Evolutionary conservation across 352 stramenopile genomes (phyloP).

Genomic region (Phytophthora sp.): DNA sequence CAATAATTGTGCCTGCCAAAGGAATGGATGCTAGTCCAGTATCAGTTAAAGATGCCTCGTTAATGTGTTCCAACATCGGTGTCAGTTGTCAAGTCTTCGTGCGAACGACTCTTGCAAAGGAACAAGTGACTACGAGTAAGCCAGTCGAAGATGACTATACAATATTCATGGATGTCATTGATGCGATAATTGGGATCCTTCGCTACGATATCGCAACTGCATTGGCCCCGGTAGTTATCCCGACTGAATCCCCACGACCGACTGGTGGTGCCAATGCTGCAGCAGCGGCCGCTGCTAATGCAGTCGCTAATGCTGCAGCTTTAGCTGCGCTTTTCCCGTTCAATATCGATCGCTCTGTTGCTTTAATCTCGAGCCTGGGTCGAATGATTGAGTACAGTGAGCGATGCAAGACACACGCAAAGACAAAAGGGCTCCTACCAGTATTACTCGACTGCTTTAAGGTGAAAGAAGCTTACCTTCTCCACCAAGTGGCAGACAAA

Average conservation of each 20-base stretch:
- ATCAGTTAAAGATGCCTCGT: constrained; percentile 33
- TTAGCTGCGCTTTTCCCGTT: constrained; percentile 42
- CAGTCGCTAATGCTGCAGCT: constrained; percentile 28
- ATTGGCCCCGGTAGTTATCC: constrained; percentile 12
- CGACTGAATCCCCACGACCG: constrained; percentile 19
- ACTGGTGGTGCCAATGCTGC: constrained; percentile 22
- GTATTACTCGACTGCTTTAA: constrained; percentile 54
- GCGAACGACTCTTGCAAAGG: constrained; percentile 45
- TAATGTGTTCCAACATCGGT: constrained; percentile 39
- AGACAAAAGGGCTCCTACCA: constrained; percentile 40
- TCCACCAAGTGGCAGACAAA: constrained; percentile 68
- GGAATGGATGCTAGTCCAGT: constrained; percentile 38
- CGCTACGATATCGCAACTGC: constrained; percentile 44
- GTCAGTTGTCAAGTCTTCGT: constrained; percentile 46
- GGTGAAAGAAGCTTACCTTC: constrained; percentile 29
- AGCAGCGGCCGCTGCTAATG: constrained; percentile 28
- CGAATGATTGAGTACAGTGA: constrained; percentile 55
- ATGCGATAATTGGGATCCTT: constrained; percentile 48
- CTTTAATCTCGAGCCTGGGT: constrained; percentile 52
- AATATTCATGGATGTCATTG: constrained; percentile 33
- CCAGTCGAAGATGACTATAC: background rate
- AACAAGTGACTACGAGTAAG: constrained; percentile 7
- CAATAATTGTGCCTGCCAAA: constrained; percentile 18
- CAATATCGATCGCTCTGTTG: constrained; percentile 32
- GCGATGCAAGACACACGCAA: constrained; percentile 45